Evolutionary conservation across 1,284 basidiomycete genomes (phyloP).

Genomic region (Pulveroboletus sp.): DNA sequence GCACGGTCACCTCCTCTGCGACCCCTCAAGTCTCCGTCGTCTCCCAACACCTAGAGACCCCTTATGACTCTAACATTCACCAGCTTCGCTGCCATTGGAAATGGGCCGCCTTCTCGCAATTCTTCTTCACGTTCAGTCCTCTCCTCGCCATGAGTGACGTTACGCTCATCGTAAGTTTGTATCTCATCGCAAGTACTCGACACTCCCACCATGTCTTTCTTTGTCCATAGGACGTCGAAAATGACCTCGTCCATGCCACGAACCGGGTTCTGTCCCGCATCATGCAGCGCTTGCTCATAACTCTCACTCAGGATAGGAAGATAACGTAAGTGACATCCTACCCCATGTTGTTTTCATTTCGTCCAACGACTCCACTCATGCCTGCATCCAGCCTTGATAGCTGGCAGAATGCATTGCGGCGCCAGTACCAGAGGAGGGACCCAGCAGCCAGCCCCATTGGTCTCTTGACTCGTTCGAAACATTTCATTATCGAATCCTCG

Average conservation of each 20-base stretch:
- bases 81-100: conserved; percentile 68
- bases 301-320: conserved; percentile 78
- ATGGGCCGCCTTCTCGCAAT: conserved; percentile 82
- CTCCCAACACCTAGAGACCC: conserved; percentile 31
- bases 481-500: conserved; percentile 27
- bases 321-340: conserved; percentile 57
- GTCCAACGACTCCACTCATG: conserved; percentile 21
- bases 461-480: conserved; percentile 35
- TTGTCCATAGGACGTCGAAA: conserved; percentile 65
- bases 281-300: conserved; percentile 70
- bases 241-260: conserved; percentile 65
- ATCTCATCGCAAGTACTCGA: conserved; percentile 2
- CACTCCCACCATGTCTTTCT: conserved; percentile 12
- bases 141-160: conserved; percentile 69
- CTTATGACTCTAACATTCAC: conserved; percentile 47
- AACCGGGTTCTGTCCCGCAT: conserved; percentile 65
- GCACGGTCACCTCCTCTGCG: conserved; percentile 29
- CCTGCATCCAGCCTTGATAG: conserved; percentile 56
- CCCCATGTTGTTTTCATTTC: conserved; percentile 10
- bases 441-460: conserved; percentile 73
- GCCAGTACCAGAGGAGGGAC: conserved; percentile 69
- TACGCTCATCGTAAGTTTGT: conserved; percentile 54
- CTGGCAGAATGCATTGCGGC: conserved; percentile 73
- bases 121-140: conserved; percentile 73
- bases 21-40: conserved; percentile 29